A percentile compares a stretch with the other conserved stretches of the same genome.
These are phyloP conservation scores for Colletotrichum kahawae DNA, from an alignment of 2,329 filamentous ascomycete species.

Conservation along the genomic window DNA sequence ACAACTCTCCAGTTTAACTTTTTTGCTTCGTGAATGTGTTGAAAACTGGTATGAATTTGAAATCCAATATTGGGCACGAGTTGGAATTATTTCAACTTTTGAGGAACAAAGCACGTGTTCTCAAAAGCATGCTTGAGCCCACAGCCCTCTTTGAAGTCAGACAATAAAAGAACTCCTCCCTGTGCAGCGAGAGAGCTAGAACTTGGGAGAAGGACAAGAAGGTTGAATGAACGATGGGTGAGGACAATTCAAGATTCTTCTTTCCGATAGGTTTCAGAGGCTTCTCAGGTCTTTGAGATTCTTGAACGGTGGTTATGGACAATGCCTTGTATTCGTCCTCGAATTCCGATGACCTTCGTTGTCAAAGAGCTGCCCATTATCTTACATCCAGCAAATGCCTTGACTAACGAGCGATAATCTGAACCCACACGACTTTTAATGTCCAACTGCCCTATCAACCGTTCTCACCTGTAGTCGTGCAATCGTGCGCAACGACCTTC, in stretches of 20 bases:
- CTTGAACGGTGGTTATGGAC: neutral
- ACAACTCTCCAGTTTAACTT: neutral
- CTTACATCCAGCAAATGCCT: neutral
- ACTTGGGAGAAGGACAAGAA: neutral
- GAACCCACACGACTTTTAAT: neutral
- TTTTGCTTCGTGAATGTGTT: neutral
- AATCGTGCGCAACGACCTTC: neutral
- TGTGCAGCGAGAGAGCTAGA: neutral
- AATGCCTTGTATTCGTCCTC: neutral
- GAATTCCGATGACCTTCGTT: neutral
- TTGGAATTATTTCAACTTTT: neutral
- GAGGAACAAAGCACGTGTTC: neutral
- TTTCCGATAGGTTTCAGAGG: neutral
- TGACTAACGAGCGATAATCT: neutral
- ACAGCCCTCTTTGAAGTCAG: neutral
- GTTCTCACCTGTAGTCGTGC: too few species aligned
- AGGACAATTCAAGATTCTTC: neutral
- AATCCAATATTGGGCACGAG: neutral
- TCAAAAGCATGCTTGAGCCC: fast-evolving
- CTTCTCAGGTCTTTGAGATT: neutral
- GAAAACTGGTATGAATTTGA: neutral
- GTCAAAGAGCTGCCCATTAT: neutral
- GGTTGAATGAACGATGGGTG: neutral
- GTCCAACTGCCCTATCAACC: neutral
- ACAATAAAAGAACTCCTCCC: neutral